phyloP scores from a whole-genome alignment of 768 basidiomycete species.

The Tulasnella sp. region DNA sequence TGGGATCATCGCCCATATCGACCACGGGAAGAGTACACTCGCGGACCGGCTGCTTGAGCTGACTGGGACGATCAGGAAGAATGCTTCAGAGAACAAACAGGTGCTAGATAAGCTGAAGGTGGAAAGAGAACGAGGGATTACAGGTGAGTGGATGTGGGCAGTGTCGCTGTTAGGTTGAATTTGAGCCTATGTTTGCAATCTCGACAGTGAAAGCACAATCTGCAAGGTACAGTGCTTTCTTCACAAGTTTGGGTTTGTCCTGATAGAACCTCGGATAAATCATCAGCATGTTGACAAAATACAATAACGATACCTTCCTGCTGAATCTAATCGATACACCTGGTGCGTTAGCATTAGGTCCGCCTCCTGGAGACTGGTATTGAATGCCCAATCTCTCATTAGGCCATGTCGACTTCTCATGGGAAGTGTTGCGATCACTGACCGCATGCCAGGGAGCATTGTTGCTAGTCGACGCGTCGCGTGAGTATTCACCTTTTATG shows the following conservation, averaged over 20 bases:
- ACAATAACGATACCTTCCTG: conserved; percentile 49
- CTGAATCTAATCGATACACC: conserved; percentile 97
- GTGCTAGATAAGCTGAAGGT: conserved; percentile 93
- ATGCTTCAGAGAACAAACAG: conserved; percentile 60
- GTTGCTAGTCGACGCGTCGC: conserved; percentile 84
- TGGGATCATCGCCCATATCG: conserved; percentile 94
- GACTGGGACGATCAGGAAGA: conserved; percentile 74
- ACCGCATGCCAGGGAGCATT: conserved; percentile 89
- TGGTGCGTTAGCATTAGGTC: conserved; percentile 33
- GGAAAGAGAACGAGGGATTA: conserved; percentile 92
- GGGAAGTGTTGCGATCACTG: conserved; percentile 88
- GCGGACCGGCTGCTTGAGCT: conserved; percentile 69
- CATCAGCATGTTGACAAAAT: conserved; percentile 65
- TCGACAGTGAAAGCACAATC: conserved; percentile 86
- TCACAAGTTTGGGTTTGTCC: background rate
- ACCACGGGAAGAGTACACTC: conserved; percentile 93
- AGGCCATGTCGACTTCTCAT: conserved; percentile 96
- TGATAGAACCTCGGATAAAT: too few relatives aligned
- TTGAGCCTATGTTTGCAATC: too few relatives aligned
- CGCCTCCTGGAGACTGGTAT: too few relatives aligned
- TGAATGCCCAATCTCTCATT: too few relatives aligned
- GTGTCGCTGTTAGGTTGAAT: too few relatives aligned
- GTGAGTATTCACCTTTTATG: conserved; percentile 19
- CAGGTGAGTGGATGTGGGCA: too few relatives aligned
- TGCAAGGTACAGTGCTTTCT: conserved; percentile 45